These are phyloP conservation scores for Penicillium fuscoglaucum DNA, from an alignment of 2,329 filamentous ascomycete genomes.

Conservation along the genomic window DNA sequence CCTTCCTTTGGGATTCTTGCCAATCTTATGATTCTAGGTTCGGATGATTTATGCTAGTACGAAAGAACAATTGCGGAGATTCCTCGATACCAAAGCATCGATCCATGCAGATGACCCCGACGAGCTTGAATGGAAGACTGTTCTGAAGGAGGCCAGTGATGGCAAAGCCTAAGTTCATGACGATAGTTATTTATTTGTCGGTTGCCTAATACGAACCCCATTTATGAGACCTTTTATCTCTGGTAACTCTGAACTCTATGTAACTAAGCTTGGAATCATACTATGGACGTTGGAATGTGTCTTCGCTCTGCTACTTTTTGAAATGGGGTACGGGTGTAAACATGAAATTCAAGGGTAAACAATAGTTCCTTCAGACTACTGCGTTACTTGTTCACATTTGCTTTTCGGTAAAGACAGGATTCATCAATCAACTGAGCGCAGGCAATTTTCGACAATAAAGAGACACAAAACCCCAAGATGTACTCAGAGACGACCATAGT, in stretches of 20 bases:
- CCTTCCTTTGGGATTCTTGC: background rate
- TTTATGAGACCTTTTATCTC: background rate
- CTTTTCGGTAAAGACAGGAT: too few species aligned
- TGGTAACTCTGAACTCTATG: background rate
- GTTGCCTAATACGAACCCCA: background rate
- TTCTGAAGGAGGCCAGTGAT: background rate
- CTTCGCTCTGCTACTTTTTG: background rate
- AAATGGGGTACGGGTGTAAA: too few species aligned
- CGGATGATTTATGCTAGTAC: background rate
- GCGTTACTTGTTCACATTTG: too few species aligned
- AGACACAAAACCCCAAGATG: too few species aligned
- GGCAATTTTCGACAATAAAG: too few species aligned
- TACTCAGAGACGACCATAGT: too few species aligned
- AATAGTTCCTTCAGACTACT: too few species aligned
- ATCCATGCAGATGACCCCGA: background rate
- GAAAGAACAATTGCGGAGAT: background rate
- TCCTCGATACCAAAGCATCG: background rate
- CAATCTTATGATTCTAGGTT: background rate
- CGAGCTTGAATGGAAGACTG: background rate
- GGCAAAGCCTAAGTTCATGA: background rate
- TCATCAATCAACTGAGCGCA: too few species aligned
- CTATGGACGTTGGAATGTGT: background rate
- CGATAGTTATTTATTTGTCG: background rate
- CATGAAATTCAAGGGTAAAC: too few species aligned
- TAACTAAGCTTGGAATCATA: background rate